Base-by-base conservation (phyloP, 1,284 basidiomycete genomes). In the Tilletia caries region DNA sequence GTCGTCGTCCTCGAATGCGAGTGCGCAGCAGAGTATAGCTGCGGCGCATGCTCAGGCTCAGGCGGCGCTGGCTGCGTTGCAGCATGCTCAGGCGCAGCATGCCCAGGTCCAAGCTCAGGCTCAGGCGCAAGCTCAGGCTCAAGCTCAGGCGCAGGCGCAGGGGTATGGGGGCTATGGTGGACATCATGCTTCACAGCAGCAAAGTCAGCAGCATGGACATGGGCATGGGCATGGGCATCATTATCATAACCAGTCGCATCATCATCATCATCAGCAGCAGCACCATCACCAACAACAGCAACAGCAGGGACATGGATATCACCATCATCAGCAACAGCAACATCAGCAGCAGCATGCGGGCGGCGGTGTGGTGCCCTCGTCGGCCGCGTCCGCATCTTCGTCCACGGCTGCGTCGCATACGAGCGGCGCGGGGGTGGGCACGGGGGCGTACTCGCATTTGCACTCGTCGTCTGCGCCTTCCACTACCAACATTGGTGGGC, bases 241-340 rank as follows among this genome's bases (percentile, higher is more conserved):
- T 25, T 29, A 23, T 23, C 52, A 54, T 2, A 18, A 54, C 15
- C 52, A 54, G 2, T 15, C n/a, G 18, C 52, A 54, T 13, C 52
- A 54, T 8, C 52, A 54, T 2, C 25, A 54, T 29, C 23, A 54
- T 54, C 52, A 54, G 6, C 52, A 54, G 6, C 52, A 54, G 5
- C 52, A 54, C 6, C 52, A 54, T 54, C 52, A 54, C 23, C 52
- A 54, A 3, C 52, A 41, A 6, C 37, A 41, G 2, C 37, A 41
- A 41, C 37, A 41, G 37, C 37, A 41, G 37, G 6, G 15, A 15
- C 37, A 41, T 41, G n/a, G 27, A 1, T 15, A 54, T 29, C 52
- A 54, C 15, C 52, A 54, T 27, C 52, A 54, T 54, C 52, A 54
- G n/a, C n/a, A n/a, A n/a, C n/a, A n/a, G n/a, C 46, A 50, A 4